phyloP scores from a whole-genome alignment of 106 monocot species.

The Chionographis japonica region DNA sequence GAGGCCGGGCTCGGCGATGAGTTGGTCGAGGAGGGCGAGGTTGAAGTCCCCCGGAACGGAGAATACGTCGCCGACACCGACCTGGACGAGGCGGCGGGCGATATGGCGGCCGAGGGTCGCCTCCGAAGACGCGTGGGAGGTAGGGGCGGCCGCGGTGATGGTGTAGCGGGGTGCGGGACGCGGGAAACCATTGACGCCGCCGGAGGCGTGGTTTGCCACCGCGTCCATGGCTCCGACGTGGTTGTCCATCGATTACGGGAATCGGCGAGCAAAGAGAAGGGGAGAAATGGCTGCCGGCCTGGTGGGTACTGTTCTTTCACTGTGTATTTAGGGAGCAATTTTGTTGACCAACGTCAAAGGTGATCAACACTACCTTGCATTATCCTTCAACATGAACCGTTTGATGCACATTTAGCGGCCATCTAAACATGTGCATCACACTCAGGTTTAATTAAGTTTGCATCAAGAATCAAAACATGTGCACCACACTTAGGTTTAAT shows the following conservation, averaged over 20 bases:
- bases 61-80: conserved; percentile 48
- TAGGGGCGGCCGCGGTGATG: neutral
- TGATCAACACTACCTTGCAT: too few species aligned
- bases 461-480: too few species aligned
- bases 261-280: too few species aligned
- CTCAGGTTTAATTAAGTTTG: too few species aligned
- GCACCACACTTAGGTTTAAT: too few species aligned
- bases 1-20: conserved; percentile 54
- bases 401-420: too few species aligned
- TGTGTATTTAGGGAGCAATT: too few species aligned
- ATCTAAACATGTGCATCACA: too few species aligned
- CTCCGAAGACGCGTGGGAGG: conserved; percentile 1
- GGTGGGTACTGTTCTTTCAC: too few species aligned
- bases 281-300: too few species aligned
- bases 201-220: neutral
- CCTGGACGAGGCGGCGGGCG: conserved; percentile 48
- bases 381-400: too few species aligned
- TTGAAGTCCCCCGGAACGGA: conserved; percentile 62
- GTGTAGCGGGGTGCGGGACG: conserved; percentile 4
- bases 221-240: conserved; percentile 23
- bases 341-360: too few species aligned
- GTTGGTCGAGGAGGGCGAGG: conserved; percentile 57
- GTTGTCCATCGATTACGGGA: conserved; percentile 24
- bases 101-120: conserved; percentile 46
- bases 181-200: conserved; percentile 20